Conservation (phyloP, 1,284 basidiomycete species). For the Phenoliferia sp. region DNA sequence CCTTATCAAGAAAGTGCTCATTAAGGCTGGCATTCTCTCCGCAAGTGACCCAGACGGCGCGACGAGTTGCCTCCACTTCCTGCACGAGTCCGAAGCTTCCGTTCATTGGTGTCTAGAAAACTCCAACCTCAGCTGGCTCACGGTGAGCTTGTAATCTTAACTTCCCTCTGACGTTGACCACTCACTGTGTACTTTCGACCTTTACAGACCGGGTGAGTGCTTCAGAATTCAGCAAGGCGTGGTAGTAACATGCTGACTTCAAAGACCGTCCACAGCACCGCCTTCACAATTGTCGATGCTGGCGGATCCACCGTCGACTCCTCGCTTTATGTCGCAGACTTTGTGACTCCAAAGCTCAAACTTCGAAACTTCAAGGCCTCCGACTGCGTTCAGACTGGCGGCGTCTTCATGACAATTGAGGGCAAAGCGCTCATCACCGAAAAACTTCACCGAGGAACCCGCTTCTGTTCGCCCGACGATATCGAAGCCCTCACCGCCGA, state of each 20-base stretch:
- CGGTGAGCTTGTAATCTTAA: slow-evolving; percentile 12
- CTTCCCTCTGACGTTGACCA: not conserved
- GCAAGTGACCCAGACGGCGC: not conserved
- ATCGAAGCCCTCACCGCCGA: not conserved
- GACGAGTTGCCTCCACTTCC: slow-evolving; percentile 9
- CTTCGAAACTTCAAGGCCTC: slow-evolving; percentile 12
- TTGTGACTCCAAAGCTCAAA: slow-evolving; percentile 4
- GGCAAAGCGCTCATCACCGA: not conserved
- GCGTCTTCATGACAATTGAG: not conserved
- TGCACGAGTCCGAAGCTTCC: slow-evolving; percentile 27
- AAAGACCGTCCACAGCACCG: not conserved
- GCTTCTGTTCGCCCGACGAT: not conserved
- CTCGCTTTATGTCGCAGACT: slow-evolving; percentile 17
- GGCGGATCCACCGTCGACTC: slow-evolving; percentile 32
- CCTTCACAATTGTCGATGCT: slow-evolving; percentile 24
- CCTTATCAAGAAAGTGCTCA: not conserved
- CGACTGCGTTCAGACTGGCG: not conserved
- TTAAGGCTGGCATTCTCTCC: not conserved
- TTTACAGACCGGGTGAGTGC: not conserved
- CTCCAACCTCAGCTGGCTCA: slow-evolving; percentile 2
- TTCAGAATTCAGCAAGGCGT: too few species aligned
- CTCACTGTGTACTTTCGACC: not conserved
- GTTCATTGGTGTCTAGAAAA: slow-evolving; percentile 20
- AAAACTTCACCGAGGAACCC: not conserved
- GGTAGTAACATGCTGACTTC: too few species aligned